Conservation (phyloP, 192 early-diverging fungal genomes). For the Coemansia sp. region DNA sequence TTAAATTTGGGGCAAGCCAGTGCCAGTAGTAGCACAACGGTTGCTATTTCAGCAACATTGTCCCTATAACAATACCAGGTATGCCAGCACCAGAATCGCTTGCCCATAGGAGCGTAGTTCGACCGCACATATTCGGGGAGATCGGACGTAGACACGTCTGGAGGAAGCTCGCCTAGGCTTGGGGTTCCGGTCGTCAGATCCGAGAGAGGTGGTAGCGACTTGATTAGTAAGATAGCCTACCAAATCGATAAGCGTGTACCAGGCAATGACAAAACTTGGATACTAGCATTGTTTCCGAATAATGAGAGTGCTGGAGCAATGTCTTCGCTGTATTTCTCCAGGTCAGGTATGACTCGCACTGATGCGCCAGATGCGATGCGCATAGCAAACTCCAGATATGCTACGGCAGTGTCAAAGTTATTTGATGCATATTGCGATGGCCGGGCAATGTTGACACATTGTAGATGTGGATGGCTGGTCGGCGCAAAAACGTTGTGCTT, state of each 20-base stretch:
- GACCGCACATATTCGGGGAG: neutral
- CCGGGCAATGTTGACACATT: too few relatives aligned
- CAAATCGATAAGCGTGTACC: neutral
- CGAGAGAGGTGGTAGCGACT: neutral
- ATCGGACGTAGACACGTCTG: neutral
- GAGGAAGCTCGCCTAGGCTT: neutral
- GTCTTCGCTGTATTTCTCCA: too few relatives aligned
- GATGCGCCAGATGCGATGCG: too few relatives aligned
- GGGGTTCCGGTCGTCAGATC: neutral
- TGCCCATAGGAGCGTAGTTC: neutral
- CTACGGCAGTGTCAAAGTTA: too few relatives aligned
- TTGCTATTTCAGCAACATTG: neutral
- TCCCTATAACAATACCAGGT: neutral
- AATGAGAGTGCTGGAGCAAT: too few relatives aligned
- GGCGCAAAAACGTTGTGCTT: too few relatives aligned
- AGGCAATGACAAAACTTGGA: neutral
- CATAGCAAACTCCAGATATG: too few relatives aligned
- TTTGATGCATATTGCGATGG: too few relatives aligned
- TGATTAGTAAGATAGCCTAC: neutral
- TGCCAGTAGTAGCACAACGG: neutral
- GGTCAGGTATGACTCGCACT: too few relatives aligned
- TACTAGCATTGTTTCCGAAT: too few relatives aligned
- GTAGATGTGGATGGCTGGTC: too few relatives aligned
- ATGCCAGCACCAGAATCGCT: neutral
- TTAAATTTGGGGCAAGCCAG: neutral